Percentiles rank a stretch among this genome's conserved stretches.
These are phyloP conservation scores for Castanopsis chinensis DNA, from an alignment of 306 rosid species.

Conservation along the genomic window DNA sequence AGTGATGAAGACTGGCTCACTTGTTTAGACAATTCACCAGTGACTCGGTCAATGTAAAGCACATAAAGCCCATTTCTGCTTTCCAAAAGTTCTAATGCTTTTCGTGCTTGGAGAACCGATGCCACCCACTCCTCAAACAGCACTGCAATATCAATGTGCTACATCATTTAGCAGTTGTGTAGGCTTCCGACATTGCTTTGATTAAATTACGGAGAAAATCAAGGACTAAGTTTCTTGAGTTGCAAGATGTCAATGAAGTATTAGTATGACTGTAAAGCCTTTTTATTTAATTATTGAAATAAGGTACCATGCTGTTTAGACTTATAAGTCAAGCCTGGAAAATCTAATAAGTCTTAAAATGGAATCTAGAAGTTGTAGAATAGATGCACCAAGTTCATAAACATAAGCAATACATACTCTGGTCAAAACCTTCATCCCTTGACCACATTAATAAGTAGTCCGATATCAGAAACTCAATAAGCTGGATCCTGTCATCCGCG, in stretches of 20 bases:
- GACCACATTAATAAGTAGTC: slow-evolving; percentile 75
- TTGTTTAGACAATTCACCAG: slow-evolving; percentile 65
- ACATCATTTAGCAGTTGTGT: slow-evolving; percentile 13
- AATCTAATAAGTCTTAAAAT: slow-evolving; percentile 1
- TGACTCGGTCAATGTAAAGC: slow-evolving; percentile 79
- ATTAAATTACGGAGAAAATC: not conserved
- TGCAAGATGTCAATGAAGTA: not conserved
- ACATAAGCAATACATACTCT: slow-evolving; percentile 40
- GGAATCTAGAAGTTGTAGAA: slow-evolving; percentile 1
- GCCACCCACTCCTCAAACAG: slow-evolving; percentile 82
- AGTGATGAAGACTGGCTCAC: slow-evolving; percentile 42
- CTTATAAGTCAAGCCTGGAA: not conserved
- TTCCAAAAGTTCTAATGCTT: slow-evolving; percentile 73
- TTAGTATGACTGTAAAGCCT: not conserved
- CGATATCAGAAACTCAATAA: slow-evolving; percentile 70
- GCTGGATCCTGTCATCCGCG: slow-evolving; percentile 71
- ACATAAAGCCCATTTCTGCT: slow-evolving; percentile 81
- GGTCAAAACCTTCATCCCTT: slow-evolving; percentile 57
- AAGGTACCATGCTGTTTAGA: not conserved
- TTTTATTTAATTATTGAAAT: not conserved
- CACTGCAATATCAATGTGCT: slow-evolving; percentile 39
- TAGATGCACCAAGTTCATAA: not conserved
- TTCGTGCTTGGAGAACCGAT: slow-evolving; percentile 64
- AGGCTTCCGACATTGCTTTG: slow-evolving; percentile 4
- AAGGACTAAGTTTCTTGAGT: not conserved